Conservation (phyloP, 148 eudicot species). For the Vaccinium darrowii region DNA sequence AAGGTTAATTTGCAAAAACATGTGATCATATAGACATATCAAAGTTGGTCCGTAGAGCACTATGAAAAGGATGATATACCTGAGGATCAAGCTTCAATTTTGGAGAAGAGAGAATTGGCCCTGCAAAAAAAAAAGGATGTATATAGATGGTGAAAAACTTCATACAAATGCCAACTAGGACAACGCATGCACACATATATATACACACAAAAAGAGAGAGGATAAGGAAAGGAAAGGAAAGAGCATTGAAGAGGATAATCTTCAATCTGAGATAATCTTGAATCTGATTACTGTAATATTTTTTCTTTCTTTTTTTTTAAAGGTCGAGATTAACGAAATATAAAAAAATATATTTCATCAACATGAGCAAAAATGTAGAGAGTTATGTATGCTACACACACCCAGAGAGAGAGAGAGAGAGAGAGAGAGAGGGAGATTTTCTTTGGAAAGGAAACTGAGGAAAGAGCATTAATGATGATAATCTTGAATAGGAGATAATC, state of each 20-base stretch:
- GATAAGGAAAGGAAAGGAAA: too few species aligned
- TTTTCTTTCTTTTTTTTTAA: too few species aligned
- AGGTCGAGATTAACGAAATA: too few species aligned
- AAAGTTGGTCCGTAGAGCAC: not conserved
- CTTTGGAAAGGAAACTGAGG: too few species aligned
- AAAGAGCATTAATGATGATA: not conserved
- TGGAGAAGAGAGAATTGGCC: not conserved
- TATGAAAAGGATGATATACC: not conserved
- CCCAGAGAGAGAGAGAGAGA: not conserved
- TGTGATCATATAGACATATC: not conserved
- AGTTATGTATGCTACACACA: too few species aligned
- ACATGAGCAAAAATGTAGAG: too few species aligned
- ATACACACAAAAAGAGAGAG: not conserved
- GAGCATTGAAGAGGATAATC: too few species aligned
- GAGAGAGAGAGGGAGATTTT: not conserved
- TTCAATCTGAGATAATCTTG: too few species aligned
- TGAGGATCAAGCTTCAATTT: not conserved
- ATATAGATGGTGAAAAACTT: not conserved
- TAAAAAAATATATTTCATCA: too few species aligned
- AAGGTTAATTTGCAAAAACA: not conserved
- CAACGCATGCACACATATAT: not conserved
- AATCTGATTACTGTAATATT: too few species aligned
- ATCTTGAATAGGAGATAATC: too few species aligned
- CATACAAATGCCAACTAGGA: not conserved
- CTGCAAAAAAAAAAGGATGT: not conserved